Percentiles rank a stretch among this genome's conserved stretches.
Conservation (phyloP, 1,284 basidiomycete genomes). For the Boletus hoseneyae region DNA sequence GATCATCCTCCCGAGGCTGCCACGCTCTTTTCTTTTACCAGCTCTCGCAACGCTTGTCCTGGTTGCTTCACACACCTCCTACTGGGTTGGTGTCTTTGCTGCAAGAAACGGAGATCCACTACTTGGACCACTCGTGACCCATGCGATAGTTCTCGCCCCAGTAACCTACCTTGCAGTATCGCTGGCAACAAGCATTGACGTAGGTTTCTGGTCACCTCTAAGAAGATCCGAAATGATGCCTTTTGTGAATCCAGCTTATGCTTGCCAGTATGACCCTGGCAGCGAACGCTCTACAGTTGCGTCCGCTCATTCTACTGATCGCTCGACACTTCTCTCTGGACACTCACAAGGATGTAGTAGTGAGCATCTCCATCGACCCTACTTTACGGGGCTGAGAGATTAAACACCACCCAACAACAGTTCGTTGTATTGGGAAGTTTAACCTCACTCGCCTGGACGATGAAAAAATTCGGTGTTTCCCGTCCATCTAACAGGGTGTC, state of each 20-base stretch:
- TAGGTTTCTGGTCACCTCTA: slow-evolving; percentile 29
- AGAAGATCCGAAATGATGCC: not conserved
- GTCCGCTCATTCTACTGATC: slow-evolving; percentile 20
- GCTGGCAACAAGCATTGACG: slow-evolving; percentile 42
- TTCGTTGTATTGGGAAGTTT: slow-evolving; percentile 26
- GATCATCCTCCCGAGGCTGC: slow-evolving; percentile 35
- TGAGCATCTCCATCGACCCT: slow-evolving; percentile 10
- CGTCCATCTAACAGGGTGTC: not conserved
- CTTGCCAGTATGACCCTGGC: slow-evolving; percentile 18
- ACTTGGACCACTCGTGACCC: slow-evolving; percentile 58
- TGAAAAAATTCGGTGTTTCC: slow-evolving; percentile 2
- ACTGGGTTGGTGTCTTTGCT: slow-evolving; percentile 58
- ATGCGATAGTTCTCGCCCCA: slow-evolving; percentile 53
- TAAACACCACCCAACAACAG: slow-evolving; percentile 12
- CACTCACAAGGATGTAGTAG: slow-evolving; percentile 17
- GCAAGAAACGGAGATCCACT: slow-evolving; percentile 49
- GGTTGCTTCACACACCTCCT: slow-evolving; percentile 56
- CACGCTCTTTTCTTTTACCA: slow-evolving; percentile 33
- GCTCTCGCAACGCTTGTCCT: slow-evolving; percentile 46
- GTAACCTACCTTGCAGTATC: slow-evolving; percentile 42
- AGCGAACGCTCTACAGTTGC: slow-evolving; percentile 27
- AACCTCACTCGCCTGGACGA: slow-evolving; percentile 14
- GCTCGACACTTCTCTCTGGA: slow-evolving; percentile 21
- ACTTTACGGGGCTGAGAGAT: slow-evolving; percentile 1
- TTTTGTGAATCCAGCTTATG: slow-evolving; percentile 12